Evolutionary conservation across 108 stramenopile genomes (phyloP), one percentile per base, ranked within the genome.

Genomic region (Cyclostephanos invisitatus): DNA sequence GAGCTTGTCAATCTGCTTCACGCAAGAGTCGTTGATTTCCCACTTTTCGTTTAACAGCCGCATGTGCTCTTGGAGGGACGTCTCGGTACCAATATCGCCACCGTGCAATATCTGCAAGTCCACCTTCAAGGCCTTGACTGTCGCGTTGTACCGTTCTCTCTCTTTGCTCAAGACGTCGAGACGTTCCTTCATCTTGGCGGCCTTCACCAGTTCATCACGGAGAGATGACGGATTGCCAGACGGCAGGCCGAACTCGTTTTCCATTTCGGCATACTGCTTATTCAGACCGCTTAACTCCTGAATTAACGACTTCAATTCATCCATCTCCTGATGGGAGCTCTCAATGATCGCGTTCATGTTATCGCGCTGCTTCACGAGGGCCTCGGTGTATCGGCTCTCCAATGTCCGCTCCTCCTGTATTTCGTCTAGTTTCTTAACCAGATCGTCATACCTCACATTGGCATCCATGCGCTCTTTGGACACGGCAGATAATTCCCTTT

Each of bases 1-100:
- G 6, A 79, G 27, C 27, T 68, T 70, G 14, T 64, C 61, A 0
- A 37, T 49, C 35, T 70, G 46, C 37, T 70, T 68, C 55, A 70
- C 38, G 21, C 24, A 32, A 32, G 57, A 56, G 6, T 18, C 21
- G 28, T 50, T 46, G 15, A 54, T 63, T 20, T 72, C 70, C 78
- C 78, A 79, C 42, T 62, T 72, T 24, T 72, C 71, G 21, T 55
- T 79, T 11, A 79, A 54, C 7, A 72, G 36, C 27, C 78, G 59
- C 78, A 79, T 79, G 54, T 79, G 78, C 28, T 79, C 78, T 65
- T 79, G 78, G 7, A 79, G 71, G 2, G 78, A 79, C 20, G 78
- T 68, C 37, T 79, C 78, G 11, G 78, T 10, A 20, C 78, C 78
- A 4, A 66, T 53, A 55, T 64, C 64, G 5, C 57, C 53, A 38